Conservation (phyloP, 1,284 basidiomycete genomes). For the Pulveroboletus sp. region DNA sequence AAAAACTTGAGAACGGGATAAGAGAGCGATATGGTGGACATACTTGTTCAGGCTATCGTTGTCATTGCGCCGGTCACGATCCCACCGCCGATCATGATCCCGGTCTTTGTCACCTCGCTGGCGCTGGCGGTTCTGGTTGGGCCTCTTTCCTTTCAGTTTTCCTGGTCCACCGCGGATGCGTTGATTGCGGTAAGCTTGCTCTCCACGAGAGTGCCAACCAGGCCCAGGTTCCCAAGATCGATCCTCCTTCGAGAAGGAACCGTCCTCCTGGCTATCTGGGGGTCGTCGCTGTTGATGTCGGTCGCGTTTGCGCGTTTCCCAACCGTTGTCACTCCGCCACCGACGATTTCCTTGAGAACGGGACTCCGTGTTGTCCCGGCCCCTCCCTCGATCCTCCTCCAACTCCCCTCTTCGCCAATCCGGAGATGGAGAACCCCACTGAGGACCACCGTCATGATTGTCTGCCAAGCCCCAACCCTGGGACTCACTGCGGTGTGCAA, state of each 20-base stretch:
- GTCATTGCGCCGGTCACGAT: conserved; percentile 60
- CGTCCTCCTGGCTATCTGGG: conserved; percentile 30
- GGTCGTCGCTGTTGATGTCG: conserved; percentile 31
- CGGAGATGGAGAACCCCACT: conserved; percentile 42
- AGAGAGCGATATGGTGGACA: conserved; percentile 20
- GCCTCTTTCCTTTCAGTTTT: conserved; percentile 37
- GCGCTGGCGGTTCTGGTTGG: conserved; percentile 42
- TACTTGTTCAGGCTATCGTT: conserved; percentile 71
- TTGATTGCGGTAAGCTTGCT: conserved; percentile 35
- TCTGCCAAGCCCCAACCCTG: conserved; percentile 36
- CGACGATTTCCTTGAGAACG: conserved; percentile 33
- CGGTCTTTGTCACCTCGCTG: conserved; percentile 48
- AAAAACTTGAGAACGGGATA: conserved; percentile 1
- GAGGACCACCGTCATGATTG: conserved; percentile 38
- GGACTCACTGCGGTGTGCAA: conserved; percentile 42
- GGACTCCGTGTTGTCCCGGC: conserved; percentile 28
- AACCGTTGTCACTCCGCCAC: conserved; percentile 38
- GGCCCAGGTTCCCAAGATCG: conserved; percentile 65
- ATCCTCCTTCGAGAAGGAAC: conserved; percentile 32
- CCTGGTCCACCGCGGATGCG: conserved; percentile 37
- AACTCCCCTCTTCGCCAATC: conserved; percentile 33
- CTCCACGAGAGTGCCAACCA: conserved; percentile 47
- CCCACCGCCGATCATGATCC: conserved; percentile 40
- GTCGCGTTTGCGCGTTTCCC: conserved; percentile 36
- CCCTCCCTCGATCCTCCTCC: conserved; percentile 31